phyloP scores from a whole-genome alignment of 1,284 basidiomycete genomes.

The Mrakiaceae sp. region DNA sequence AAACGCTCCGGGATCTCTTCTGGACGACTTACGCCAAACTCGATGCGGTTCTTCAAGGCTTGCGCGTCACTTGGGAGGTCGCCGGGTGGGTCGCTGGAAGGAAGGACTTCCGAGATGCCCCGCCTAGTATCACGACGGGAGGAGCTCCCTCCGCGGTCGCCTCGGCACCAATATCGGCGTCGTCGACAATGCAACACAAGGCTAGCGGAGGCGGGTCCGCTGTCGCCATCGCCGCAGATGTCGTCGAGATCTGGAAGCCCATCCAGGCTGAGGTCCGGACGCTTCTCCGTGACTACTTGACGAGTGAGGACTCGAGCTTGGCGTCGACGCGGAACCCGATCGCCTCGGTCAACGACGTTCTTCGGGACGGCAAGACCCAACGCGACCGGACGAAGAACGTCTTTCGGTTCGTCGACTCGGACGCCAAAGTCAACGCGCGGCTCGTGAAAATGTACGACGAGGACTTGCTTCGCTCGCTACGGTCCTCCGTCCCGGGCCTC shows the following conservation, averaged over 20 bases:
- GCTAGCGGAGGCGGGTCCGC: too few relatives aligned
- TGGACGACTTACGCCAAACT: conserved; percentile 98
- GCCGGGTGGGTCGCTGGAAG: conserved; percentile 62
- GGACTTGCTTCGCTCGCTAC: conserved; percentile 68
- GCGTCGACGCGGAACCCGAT: conserved; percentile 72
- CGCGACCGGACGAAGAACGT: conserved; percentile 59
- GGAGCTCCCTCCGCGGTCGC: too few relatives aligned
- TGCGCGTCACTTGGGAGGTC: conserved; percentile 86
- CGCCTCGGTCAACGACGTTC: conserved; percentile 84
- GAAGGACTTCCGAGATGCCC: too few relatives aligned
- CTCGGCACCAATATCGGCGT: too few relatives aligned
- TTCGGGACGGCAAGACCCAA: conserved; percentile 54
- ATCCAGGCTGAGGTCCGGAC: conserved; percentile 82
- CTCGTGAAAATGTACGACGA: conserved; percentile 69
- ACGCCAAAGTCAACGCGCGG: conserved; percentile 56
- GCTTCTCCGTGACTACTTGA: conserved; percentile 82
- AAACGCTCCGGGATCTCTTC: conserved; percentile 83
- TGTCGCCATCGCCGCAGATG: conserved; percentile 17
- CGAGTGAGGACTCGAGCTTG: conserved; percentile 70
- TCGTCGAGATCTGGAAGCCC: conserved; percentile 83
- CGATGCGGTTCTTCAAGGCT: conserved; percentile 86
- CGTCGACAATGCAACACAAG: too few relatives aligned
- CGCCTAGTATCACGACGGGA: too few relatives aligned
- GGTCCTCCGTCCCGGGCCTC: conserved; percentile 86
- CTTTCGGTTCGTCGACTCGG: conserved; percentile 84